Base-by-base conservation (phyloP, 352 stramenopile species). In the Phytophthora idaei region DNA sequence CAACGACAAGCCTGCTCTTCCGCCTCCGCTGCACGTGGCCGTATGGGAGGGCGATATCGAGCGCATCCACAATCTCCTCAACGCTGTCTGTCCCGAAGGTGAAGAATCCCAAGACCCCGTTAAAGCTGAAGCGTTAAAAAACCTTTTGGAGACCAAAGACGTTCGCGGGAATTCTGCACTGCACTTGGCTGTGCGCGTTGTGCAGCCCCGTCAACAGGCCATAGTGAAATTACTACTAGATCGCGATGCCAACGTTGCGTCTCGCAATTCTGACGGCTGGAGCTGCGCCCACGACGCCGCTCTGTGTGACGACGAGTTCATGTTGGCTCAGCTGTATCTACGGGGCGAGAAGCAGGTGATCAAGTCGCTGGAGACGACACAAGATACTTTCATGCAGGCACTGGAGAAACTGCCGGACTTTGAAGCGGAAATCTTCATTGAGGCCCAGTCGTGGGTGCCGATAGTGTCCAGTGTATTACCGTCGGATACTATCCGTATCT, bases 381-480 rank as follows among this genome's bases (percentile, higher is more conserved):
- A 90, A 46, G 80, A 89, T 41, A 71, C 74, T 4, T 84, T 92
- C 14, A 78, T 87, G 25, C 62, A 76, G 21, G 85, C 85, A n/a
- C 57, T 93, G 5, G 81, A 90, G 64, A 70, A 76, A 8, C 64
- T 94, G 1, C 84, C 87, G 0, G 84, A 94, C 51, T 94, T 94
- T 74, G 81, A 90, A 44, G 81, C 82, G 8, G 87, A 94, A 64
- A 89, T 94, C 48, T 90, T 90, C 39, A 66, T 93, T 31, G 84
- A 93, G 52, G 78, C 85, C 28, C 84, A 88, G 34, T 94, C 87
- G 62, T 94, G 87, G 87, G 81, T 94, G 37, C 87, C 87, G 1
- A 80, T 90, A 8, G 84, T 94, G 25, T 94, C 87, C 17, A 89
- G 80, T 68, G 84, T 90, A 28, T 64, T 94, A 49, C 87, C 87